Evolutionary conservation across 352 stramenopile genomes (phyloP).

Genomic region (Globisporangium nodosum): DNA sequence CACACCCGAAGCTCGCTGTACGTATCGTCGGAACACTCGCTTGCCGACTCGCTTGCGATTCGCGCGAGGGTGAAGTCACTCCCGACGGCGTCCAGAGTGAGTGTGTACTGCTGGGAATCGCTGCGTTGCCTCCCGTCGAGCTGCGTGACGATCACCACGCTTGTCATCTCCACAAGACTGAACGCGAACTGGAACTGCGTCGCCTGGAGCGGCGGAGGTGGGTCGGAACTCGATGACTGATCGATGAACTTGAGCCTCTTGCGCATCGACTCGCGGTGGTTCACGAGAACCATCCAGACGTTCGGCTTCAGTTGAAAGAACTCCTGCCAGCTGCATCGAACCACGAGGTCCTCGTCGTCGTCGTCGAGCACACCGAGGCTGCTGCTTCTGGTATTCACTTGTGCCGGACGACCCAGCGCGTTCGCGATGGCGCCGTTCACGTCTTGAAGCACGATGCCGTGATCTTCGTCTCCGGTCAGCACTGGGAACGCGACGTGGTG

Average conservation of each 20-base stretch:
- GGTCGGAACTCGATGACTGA: neutral
- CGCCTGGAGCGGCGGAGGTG: neutral
- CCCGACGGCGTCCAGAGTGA: conserved; percentile 18
- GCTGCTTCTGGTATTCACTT: neutral
- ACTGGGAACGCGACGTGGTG: conserved; percentile 27
- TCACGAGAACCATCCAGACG: conserved; percentile 20
- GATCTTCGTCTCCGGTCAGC: neutral
- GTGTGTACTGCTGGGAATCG: neutral
- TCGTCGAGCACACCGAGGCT: neutral
- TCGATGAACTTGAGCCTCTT: conserved; percentile 4
- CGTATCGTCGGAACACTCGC: neutral
- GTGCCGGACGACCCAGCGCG: neutral
- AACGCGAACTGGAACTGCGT: conserved; percentile 11
- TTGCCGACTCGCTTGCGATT: conserved; percentile 4
- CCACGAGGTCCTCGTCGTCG: neutral
- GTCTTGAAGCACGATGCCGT: conserved; percentile 7
- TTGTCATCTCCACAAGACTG: conserved; percentile 7
- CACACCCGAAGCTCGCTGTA: conserved; percentile 7
- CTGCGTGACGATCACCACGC: conserved; percentile 5
- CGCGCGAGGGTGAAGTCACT: conserved; percentile 17
- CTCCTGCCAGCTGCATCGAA: conserved; percentile 18
- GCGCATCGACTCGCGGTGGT: conserved; percentile 13
- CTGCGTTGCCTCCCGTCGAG: neutral
- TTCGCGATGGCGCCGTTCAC: neutral
- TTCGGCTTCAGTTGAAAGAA: conserved; percentile 22